Percentiles rank a stretch among this genome's conserved stretches.
phyloP scores from a whole-genome alignment of 1,284 basidiomycete species.

The Neonothopanus nambi region DNA sequence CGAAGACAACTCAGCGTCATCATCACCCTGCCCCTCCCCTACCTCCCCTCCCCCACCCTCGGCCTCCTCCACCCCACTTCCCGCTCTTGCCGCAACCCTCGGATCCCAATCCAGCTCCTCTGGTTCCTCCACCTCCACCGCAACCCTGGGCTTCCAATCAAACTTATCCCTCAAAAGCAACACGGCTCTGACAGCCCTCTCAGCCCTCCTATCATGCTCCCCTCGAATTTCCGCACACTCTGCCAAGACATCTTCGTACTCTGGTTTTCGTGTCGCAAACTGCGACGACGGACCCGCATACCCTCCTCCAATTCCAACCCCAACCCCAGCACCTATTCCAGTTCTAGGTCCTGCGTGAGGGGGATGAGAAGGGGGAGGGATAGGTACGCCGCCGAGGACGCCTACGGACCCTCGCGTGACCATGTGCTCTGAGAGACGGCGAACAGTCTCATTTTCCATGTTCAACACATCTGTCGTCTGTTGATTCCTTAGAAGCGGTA shows the following conservation, averaged over 20 bases:
- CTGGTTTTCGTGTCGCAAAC: constrained; percentile 29
- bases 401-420: constrained; percentile 58
- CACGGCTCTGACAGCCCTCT: constrained; percentile 71
- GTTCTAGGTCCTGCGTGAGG: constrained; percentile 4
- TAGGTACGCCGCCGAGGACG: constrained; percentile 38
- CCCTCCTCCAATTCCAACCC: not conserved
- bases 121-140: constrained; percentile 71
- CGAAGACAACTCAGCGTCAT: constrained; percentile 31
- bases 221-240: constrained; percentile 66
- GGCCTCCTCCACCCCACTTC: constrained; percentile 24
- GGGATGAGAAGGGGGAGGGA: constrained; percentile 24
- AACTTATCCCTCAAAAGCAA: constrained; percentile 72
- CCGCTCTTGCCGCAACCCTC: constrained; percentile 31
- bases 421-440: constrained; percentile 67
- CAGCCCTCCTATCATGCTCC: constrained; percentile 70
- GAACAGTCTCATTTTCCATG: constrained; percentile 67
- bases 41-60: constrained; percentile 27
- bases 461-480: constrained; percentile 73
- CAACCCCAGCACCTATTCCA: constrained; percentile 1
- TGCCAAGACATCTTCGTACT: constrained; percentile 60
- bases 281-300: constrained; percentile 8
- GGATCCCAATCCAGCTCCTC: constrained; percentile 73
- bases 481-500: constrained; percentile 70
- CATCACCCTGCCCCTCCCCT: constrained; percentile 25
- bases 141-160: constrained; percentile 74